Percentiles rank a stretch among this genome's conserved stretches.
phyloP scores from a whole-genome alignment of 495 filamentous ascomycete species.

The Baudoinia panamericana region DNA sequence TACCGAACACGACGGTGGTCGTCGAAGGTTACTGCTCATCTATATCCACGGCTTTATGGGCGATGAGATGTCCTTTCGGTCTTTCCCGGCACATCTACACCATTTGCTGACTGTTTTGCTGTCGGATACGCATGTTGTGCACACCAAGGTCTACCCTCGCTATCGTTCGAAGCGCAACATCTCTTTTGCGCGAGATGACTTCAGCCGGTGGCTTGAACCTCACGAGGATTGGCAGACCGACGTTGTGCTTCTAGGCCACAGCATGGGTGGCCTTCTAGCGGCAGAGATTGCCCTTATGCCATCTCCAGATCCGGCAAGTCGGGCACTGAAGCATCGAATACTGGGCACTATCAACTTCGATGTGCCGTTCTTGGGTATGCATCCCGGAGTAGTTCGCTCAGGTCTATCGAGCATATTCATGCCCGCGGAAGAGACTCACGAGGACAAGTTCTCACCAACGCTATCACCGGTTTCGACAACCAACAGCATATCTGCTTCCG shows the following conservation, averaged over 20 bases:
- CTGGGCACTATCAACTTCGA: constrained; percentile 77
- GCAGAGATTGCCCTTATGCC: constrained; percentile 64
- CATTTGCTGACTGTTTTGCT: constrained; percentile 55
- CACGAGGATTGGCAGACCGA: constrained; percentile 65
- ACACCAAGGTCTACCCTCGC: constrained; percentile 82
- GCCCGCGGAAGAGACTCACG: constrained; percentile 32
- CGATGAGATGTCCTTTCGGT: constrained; percentile 73
- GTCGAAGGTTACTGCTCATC: constrained; percentile 60
- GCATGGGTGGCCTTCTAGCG: constrained; percentile 74
- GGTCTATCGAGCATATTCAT: constrained; percentile 68
- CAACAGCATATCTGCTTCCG: neutral
- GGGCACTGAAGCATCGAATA: constrained; percentile 57
- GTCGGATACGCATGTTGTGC: constrained; percentile 60
- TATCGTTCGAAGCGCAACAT: constrained; percentile 74
- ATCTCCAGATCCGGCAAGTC: constrained; percentile 21
- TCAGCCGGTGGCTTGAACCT: constrained; percentile 69
- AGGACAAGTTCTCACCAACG: constrained; percentile 5
- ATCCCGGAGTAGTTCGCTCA: constrained; percentile 71
- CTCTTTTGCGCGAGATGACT: constrained; percentile 59
- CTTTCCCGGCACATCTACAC: constrained; percentile 81
- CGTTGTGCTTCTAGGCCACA: constrained; percentile 75
- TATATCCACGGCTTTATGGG: constrained; percentile 86
- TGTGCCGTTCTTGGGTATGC: constrained; percentile 75
- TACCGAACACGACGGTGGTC: constrained; percentile 28
- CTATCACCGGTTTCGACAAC: neutral